Evolutionary conservation across 495 filamentous ascomycete genomes (phyloP).

Genomic region (Xylaria curta): DNA sequence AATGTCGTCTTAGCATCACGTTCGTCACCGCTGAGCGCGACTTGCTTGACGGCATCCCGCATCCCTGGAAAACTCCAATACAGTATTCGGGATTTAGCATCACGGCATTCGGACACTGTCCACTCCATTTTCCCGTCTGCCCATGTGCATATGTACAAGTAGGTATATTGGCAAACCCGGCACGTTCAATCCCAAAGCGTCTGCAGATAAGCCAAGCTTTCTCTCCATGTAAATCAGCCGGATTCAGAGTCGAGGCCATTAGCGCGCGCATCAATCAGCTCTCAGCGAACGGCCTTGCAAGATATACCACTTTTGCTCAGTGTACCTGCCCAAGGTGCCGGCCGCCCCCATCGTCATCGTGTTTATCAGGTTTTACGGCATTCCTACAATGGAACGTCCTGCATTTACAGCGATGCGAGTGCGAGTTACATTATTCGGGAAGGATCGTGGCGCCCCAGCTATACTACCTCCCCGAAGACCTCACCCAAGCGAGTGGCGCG

Average conservation of each 20-base stretch:
- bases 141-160: slow-evolving; percentile 16
- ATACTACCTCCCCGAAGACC: background rate
- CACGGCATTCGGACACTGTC: slow-evolving; percentile 1
- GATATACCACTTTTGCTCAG: background rate
- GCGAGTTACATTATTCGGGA: background rate
- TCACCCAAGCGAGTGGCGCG: slow-evolving; percentile 19
- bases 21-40: background rate
- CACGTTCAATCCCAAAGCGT: background rate
- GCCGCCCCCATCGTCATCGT: background rate
- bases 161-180: slow-evolving; percentile 1
- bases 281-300: slow-evolving; percentile 15
- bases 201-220: background rate
- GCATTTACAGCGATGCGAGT: background rate
- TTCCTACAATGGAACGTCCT: background rate
- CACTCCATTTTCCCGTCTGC: background rate
- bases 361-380: slow-evolving; percentile 11
- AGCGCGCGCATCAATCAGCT: slow-evolving; percentile 5
- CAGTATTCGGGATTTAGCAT: slow-evolving; percentile 4
- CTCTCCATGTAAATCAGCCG: background rate
- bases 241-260: background rate
- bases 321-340: background rate
- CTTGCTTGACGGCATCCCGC: background rate
- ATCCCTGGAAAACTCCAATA: background rate
- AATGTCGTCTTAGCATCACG: background rate
- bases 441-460: slow-evolving; percentile 14